A percentile compares a stretch with the other conserved stretches of the same genome.
Conservation (phyloP, 306 rosid genomes). For the Acacia crassicarpa region DNA sequence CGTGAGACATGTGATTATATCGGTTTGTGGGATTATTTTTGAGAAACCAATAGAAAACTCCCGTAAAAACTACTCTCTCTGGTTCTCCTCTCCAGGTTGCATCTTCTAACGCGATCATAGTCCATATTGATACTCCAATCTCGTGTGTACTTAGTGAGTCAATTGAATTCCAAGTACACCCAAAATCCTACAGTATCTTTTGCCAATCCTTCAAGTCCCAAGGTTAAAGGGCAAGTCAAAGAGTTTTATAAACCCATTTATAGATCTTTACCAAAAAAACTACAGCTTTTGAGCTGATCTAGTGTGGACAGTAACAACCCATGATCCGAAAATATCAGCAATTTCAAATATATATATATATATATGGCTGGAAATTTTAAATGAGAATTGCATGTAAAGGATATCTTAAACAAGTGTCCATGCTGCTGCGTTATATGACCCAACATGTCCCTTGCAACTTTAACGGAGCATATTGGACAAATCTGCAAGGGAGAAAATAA, state of each 20-base stretch:
- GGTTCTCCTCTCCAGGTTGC: no score
- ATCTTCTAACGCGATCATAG: no score
- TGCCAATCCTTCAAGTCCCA: neutral
- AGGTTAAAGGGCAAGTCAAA: neutral
- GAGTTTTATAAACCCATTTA: neutral
- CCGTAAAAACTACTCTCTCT: no score
- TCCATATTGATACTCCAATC: no score
- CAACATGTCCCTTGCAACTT: constrained; percentile 82
- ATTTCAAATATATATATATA: neutral
- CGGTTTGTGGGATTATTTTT: no score
- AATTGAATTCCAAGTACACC: no score
- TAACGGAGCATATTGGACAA: constrained; percentile 94
- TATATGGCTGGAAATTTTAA: neutral
- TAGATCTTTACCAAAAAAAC: neutral
- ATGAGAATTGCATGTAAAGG: constrained; percentile 44
- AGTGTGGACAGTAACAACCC: neutral
- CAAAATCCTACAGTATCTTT: neutral
- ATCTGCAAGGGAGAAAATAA: constrained; percentile 56
- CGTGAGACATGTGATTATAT: no score
- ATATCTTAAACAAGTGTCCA: constrained; percentile 93
- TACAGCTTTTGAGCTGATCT: neutral
- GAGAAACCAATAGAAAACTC: no score
- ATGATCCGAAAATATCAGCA: neutral
- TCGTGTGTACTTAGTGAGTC: no score
- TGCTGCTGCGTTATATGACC: constrained; percentile 94